These are phyloP conservation scores for Filobasidium uniguttulatum DNA, from an alignment of 1,284 basidiomycete species.

Conservation along the genomic window DNA sequence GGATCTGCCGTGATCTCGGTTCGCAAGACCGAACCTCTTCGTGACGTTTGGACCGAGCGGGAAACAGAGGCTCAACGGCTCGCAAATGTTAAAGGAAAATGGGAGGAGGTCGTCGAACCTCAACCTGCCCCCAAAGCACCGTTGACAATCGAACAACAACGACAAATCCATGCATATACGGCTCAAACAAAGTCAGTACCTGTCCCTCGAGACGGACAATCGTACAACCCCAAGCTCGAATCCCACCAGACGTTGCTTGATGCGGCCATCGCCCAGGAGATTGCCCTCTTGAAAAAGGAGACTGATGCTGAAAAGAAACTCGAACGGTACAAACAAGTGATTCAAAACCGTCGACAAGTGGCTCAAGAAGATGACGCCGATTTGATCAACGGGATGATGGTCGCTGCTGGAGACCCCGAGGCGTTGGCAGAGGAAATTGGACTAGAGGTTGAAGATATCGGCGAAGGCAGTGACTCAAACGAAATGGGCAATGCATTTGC, in stretches of 20 bases:
- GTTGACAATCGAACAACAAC: constrained; percentile 23
- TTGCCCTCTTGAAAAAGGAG: constrained; percentile 45
- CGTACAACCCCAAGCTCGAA: constrained; percentile 78
- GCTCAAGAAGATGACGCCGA: constrained; percentile 20
- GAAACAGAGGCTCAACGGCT: constrained; percentile 17
- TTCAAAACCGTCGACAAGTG: constrained; percentile 23
- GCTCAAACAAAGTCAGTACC: constrained; percentile 43
- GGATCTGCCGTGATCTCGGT: constrained; percentile 31
- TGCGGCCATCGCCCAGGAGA: constrained; percentile 56
- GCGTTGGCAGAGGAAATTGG: constrained; percentile 13
- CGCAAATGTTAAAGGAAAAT: constrained; percentile 32
- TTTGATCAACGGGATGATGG: constrained; percentile 45
- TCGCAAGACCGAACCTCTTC: constrained; percentile 49
- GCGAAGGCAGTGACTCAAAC: neutral
- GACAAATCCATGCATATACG: constrained; percentile 16
- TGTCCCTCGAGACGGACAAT: constrained; percentile 69
- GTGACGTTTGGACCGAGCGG: constrained; percentile 53
- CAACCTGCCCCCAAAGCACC: constrained; percentile 25
- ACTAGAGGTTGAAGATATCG: constrained; percentile 36
- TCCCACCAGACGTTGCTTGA: constrained; percentile 64
- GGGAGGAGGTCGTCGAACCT: constrained; percentile 6
- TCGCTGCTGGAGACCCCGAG: constrained; percentile 39
- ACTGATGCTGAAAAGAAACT: constrained; percentile 45
- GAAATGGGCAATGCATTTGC: constrained; percentile 24
- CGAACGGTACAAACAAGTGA: constrained; percentile 42